Percentiles rank a stretch among this genome's conserved stretches.
phyloP scores from a whole-genome alignment of 192 early-diverging fungal species.

The Rhizoclosmatium sp. region DNA sequence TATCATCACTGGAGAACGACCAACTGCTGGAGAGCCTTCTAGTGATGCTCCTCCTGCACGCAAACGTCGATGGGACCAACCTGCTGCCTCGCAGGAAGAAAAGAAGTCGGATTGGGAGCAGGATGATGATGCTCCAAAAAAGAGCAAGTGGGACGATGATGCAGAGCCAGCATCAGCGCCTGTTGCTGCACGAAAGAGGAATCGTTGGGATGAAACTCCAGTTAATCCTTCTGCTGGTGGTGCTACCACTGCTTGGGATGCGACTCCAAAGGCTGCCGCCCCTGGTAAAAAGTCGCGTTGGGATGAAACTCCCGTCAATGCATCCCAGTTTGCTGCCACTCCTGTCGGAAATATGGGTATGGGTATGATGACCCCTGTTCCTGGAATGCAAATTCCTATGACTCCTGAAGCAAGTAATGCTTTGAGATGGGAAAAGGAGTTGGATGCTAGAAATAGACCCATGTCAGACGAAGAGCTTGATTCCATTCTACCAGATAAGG shows the following conservation, averaged over 20 bases:
- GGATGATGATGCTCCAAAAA: constrained; percentile 28
- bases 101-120: constrained; percentile 48
- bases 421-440: constrained; percentile 77
- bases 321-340: constrained; percentile 73
- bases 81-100: neutral
- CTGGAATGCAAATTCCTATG: constrained; percentile 73
- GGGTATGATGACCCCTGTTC: constrained; percentile 81
- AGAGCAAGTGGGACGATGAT: constrained; percentile 64
- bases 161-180: constrained; percentile 66
- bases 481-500: constrained; percentile 86
- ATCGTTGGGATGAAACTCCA: constrained; percentile 84
- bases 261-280: constrained; percentile 71
- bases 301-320: constrained; percentile 91
- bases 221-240: constrained; percentile 56
- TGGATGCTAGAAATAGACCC: constrained; percentile 86
- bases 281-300: constrained; percentile 82
- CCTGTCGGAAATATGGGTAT: constrained; percentile 72
- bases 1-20: neutral
- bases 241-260: constrained; percentile 71
- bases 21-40: constrained; percentile 49
- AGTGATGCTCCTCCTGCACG: constrained; percentile 49
- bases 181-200: constrained; percentile 62
- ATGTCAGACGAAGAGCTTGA: constrained; percentile 96
- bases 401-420: constrained; percentile 82
- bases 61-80: constrained; percentile 86